Conservation (phyloP, 2,329 filamentous ascomycete genomes). For the Xylariaceae sp. region DNA sequence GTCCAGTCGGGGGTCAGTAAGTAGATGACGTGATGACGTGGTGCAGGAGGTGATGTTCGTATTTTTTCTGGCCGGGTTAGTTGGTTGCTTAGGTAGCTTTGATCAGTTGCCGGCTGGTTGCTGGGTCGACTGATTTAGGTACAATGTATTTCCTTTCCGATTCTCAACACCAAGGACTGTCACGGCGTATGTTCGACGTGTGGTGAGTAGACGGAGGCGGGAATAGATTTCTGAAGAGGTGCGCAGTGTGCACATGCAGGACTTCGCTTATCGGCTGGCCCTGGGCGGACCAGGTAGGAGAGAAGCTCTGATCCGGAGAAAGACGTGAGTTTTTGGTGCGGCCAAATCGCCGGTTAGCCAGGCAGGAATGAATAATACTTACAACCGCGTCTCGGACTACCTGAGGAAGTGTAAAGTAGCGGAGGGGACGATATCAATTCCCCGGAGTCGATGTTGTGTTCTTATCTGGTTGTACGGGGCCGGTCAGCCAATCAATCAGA, state of each 20-base stretch:
- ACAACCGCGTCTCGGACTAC: neutral
- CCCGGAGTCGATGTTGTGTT: neutral
- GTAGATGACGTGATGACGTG: constrained; percentile 1
- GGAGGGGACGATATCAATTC: neutral
- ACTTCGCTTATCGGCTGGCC: neutral
- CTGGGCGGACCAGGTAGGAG: neutral
- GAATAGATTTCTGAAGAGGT: neutral
- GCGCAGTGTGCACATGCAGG: neutral
- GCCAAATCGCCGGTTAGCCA: neutral
- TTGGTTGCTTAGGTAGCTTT: neutral
- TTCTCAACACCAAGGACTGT: neutral
- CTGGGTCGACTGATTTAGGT: neutral
- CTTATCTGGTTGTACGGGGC: constrained; percentile 1
- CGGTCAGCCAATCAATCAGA: constrained; percentile 1
- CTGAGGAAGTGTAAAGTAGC: neutral
- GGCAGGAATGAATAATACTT: neutral
- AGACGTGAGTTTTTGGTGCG: neutral
- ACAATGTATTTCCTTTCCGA: neutral
- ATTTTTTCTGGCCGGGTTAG: too few relatives aligned
- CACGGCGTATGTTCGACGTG: neutral
- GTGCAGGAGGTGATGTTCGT: neutral
- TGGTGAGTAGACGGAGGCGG: neutral
- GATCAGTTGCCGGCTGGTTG: neutral
- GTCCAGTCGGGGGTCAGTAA: neutral
- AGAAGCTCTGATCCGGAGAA: neutral